Conservation (phyloP, 352 stramenopile genomes). For the Thalassiosira delicatula region DNA sequence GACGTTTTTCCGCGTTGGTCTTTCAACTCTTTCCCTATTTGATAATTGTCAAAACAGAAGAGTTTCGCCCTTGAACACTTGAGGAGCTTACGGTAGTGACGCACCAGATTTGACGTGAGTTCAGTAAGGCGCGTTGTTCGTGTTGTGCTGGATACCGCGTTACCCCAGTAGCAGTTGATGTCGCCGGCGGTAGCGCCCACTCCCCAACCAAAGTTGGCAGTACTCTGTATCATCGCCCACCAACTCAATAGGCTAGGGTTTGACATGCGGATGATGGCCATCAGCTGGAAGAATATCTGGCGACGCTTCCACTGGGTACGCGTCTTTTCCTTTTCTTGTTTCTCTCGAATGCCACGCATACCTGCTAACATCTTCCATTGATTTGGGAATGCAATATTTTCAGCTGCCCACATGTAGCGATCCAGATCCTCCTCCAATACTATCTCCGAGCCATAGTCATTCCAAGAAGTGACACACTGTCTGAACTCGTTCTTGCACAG, state of each 20-base stretch:
- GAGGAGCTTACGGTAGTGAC: not conserved
- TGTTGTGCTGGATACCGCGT: not conserved
- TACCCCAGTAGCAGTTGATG: not conserved
- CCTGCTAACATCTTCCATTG: not conserved
- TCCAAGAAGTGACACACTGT: not conserved
- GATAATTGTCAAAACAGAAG: not conserved
- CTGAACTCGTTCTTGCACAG: not conserved
- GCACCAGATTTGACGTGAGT: not conserved
- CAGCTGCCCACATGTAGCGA: not conserved
- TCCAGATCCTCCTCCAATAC: not conserved
- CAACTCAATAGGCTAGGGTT: not conserved
- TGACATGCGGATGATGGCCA: not conserved
- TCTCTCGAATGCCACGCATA: not conserved
- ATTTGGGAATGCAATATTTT: not conserved
- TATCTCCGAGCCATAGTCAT: not conserved
- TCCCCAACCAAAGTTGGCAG: constrained; percentile 5
- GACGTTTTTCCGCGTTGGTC: constrained; percentile 1
- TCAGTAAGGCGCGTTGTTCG: not conserved
- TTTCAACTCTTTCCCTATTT: not conserved
- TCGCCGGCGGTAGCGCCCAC: not conserved
- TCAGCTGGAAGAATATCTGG: not conserved
- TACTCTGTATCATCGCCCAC: constrained; percentile 1
- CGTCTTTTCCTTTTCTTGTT: not conserved
- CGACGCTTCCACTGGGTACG: not conserved
- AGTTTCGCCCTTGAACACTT: not conserved